These are phyloP conservation scores for Ramalina intermedia DNA, from an alignment of 495 filamentous ascomycete genomes.

Conservation along the genomic window DNA sequence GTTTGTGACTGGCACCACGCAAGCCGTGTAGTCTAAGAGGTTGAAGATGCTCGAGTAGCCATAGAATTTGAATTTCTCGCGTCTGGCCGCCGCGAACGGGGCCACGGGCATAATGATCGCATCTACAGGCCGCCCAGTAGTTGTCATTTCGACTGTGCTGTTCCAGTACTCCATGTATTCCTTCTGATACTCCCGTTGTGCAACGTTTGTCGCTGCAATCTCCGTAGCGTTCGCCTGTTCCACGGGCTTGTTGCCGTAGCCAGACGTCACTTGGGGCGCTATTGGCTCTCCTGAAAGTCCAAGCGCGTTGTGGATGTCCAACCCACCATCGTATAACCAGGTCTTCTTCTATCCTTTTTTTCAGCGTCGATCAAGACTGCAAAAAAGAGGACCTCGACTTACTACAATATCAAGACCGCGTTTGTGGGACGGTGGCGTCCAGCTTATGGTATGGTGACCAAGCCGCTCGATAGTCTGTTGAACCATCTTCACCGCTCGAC, in stretches of 20 bases:
- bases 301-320: slow-evolving; percentile 31
- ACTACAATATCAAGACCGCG: slow-evolving; percentile 20
- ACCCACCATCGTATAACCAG: slow-evolving; percentile 36
- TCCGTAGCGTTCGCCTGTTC: slow-evolving; percentile 26
- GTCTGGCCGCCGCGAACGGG: slow-evolving; percentile 34
- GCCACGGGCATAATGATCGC: slow-evolving; percentile 34
- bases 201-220: slow-evolving; percentile 40
- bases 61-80: slow-evolving; percentile 30
- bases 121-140: slow-evolving; percentile 42
- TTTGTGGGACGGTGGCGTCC: slow-evolving; percentile 40
- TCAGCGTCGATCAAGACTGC: neutral
- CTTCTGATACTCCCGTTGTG: slow-evolving; percentile 45
- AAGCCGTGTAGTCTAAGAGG: slow-evolving; percentile 41
- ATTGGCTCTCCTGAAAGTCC: slow-evolving; percentile 40
- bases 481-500: slow-evolving; percentile 37
- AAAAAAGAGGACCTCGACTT: neutral
- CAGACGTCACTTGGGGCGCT: slow-evolving; percentile 25
- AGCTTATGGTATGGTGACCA: slow-evolving; percentile 44
- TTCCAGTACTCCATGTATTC: slow-evolving; percentile 61
- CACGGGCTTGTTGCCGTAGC: slow-evolving; percentile 12
- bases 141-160: slow-evolving; percentile 35
- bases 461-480: slow-evolving; percentile 32
- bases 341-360: neutral
- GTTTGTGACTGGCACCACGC: slow-evolving; percentile 43
- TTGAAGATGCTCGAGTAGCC: slow-evolving; percentile 42